A percentile compares a stretch with the other conserved stretches of the same genome.
Evolutionary conservation across 352 stramenopile genomes (phyloP).

Genomic region (Blastocystis hominis): DNA sequence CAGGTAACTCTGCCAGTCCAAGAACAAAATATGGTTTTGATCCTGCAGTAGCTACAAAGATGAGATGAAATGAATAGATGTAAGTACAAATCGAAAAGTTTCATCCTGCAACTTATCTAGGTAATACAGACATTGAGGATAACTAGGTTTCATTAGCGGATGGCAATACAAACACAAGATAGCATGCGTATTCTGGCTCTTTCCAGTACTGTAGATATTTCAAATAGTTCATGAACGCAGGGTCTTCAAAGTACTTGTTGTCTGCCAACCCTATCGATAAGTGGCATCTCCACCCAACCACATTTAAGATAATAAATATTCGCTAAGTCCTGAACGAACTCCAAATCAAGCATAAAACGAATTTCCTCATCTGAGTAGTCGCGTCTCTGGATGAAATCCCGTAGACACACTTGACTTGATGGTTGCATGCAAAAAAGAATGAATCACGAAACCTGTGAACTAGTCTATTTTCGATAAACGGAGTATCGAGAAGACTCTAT

Average conservation of each 20-base stretch:
- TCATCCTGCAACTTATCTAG: constrained; percentile 77
- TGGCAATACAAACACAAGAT: constrained; percentile 68
- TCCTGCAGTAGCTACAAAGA: background rate
- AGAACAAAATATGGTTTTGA: constrained; percentile 36
- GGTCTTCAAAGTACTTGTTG: constrained; percentile 79
- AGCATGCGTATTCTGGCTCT: constrained; percentile 78
- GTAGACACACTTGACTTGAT: no score
- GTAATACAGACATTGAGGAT: constrained; percentile 75
- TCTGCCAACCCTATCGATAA: constrained; percentile 70
- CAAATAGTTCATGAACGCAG: constrained; percentile 77
- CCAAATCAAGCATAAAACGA: constrained; percentile 80
- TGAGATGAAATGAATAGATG: constrained; percentile 44
- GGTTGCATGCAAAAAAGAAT: no score
- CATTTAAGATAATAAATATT: constrained; percentile 78
- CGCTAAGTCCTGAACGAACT: constrained; percentile 80
- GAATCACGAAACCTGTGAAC: no score
- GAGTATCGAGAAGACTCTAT: no score
- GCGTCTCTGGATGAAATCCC: background rate
- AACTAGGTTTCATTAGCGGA: constrained; percentile 62
- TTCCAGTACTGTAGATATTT: constrained; percentile 83
- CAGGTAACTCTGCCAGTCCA: background rate
- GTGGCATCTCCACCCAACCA: constrained; percentile 60
- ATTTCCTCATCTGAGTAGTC: constrained; percentile 70
- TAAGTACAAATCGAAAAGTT: constrained; percentile 65
- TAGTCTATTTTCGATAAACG: no score